Evolutionary conservation across 345 rosid genomes (phyloP), one percentile per base, ranked within the genome.

Genomic region (Bruguiera parviflora): DNA sequence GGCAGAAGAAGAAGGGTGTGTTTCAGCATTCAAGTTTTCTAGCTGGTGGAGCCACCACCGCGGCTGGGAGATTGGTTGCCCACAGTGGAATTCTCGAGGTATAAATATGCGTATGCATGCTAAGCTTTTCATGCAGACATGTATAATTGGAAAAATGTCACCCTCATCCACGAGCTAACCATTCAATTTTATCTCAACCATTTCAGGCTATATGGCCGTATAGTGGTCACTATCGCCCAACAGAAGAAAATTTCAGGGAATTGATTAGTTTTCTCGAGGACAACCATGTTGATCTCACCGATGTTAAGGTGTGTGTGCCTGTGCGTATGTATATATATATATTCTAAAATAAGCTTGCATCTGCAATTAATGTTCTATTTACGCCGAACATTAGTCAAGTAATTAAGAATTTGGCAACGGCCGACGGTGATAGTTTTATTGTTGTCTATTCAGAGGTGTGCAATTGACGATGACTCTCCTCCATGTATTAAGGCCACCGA

Each of bases 181-280:
- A 28, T 56, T 19, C 32, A 27, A 51, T 58, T 20, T 47, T 10
- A 2, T 5, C 15, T 75, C 3, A 59, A 43, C 4, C 8, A 28
- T 74, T 84, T 51, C 65, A 89, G 95, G 98, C 98, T 29, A 80
- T 92, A 39, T 95, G 98, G 99, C 96, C 98, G 0, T 92, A 95
- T 64, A 95, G 99, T 58, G 99, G 99, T 58, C 99, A 95, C 75
- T 95, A 95, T 74, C 97, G 59, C 64, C 99, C 99, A 10, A 95
- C 96, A 0, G 98, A 92, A 58, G 99, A 88, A n/a, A 89, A 95
- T 59, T 92, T 95, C 77, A 72, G 32, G 79, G 99, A 88, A 57
- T 95, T 92, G 75, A 78, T 92, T 8, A 64, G 70, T 66, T 95
- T 87, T 71, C 90, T 95, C 18, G 69, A 76, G 64, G 96, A 88